A percentile compares a stretch with the other conserved stretches of the same genome.
These are phyloP conservation scores for Pterulicium gracile DNA, from an alignment of 1,284 basidiomycete species.

Conservation along the genomic window DNA sequence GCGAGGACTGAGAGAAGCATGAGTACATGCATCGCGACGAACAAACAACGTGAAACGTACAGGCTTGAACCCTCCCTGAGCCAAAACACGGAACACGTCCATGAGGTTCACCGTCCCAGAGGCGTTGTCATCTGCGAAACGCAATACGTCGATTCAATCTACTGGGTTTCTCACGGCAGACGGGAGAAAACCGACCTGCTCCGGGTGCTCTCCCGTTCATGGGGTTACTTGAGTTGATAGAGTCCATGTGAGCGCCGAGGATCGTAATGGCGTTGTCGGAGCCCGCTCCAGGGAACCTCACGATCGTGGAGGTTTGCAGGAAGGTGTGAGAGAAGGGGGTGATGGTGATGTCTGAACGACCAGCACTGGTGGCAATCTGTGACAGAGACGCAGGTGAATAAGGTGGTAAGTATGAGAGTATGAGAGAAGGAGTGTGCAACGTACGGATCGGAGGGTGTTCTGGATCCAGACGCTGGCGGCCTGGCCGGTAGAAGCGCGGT, in stretches of 20 bases:
- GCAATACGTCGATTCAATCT: too few relatives aligned
- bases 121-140: not conserved
- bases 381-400: too few relatives aligned
- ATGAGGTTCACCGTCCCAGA: constrained; percentile 23
- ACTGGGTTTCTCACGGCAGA: not conserved
- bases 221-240: not conserved
- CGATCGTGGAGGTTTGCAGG: not conserved
- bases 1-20: constrained; percentile 25
- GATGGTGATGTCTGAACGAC: constrained; percentile 37
- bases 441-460: constrained; percentile 12
- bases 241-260: not conserved
- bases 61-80: constrained; percentile 30
- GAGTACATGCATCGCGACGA: not conserved
- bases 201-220: too few relatives aligned
- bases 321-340: not conserved
- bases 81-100: constrained; percentile 26
- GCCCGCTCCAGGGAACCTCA: not conserved
- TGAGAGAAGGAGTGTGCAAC: constrained; percentile 3
- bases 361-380: too few relatives aligned
- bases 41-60: too few relatives aligned
- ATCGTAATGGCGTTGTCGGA: not conserved
- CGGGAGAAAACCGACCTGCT: too few relatives aligned
- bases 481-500: constrained; percentile 12
- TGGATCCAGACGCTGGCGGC: constrained; percentile 14
- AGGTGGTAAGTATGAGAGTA: too few relatives aligned